Conservation (phyloP, 805 yeast genomes). For the Kazachstania kunashirensis region DNA sequence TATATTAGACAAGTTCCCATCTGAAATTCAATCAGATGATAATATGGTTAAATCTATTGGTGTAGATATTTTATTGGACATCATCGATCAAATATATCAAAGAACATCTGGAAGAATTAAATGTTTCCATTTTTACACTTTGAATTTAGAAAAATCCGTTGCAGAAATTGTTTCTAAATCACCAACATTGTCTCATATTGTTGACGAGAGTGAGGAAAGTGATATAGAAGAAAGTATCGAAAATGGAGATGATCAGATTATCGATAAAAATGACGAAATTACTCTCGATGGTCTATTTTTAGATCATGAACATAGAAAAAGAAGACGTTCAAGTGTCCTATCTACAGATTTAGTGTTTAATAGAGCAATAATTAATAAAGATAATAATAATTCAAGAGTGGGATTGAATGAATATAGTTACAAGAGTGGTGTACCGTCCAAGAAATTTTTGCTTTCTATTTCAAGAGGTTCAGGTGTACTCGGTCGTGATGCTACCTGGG, state of each 20-base stretch:
- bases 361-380: conserved; percentile 29
- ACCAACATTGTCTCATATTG: conserved; percentile 40
- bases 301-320: conserved; percentile 14
- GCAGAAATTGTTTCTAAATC: conserved; percentile 72
- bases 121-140: conserved; percentile 87
- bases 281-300: conserved; percentile 21
- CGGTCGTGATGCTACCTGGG: conserved; percentile 93
- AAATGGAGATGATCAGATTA: conserved; percentile 19
- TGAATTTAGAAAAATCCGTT: conserved; percentile 85
- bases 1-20: conserved; percentile 46
- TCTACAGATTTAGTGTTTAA: conserved; percentile 33
- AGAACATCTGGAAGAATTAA: conserved; percentile 50
- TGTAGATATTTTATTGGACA: conserved; percentile 58
- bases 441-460: conserved; percentile 59
- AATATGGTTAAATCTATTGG: conserved; percentile 75
- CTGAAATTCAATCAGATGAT: conserved; percentile 53
- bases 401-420: conserved; percentile 1
- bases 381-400: conserved; percentile 12
- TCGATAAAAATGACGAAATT: conserved; percentile 28
- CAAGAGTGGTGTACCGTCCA: conserved; percentile 30
- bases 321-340: conserved; percentile 25
- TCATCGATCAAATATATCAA: conserved; percentile 47
- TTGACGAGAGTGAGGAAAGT: conserved; percentile 28
- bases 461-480: conserved; percentile 75
- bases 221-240: conserved; percentile 5